Evolutionary conservation across 441 rosid genomes (phyloP).

Genomic region (Populus hybrid): DNA sequence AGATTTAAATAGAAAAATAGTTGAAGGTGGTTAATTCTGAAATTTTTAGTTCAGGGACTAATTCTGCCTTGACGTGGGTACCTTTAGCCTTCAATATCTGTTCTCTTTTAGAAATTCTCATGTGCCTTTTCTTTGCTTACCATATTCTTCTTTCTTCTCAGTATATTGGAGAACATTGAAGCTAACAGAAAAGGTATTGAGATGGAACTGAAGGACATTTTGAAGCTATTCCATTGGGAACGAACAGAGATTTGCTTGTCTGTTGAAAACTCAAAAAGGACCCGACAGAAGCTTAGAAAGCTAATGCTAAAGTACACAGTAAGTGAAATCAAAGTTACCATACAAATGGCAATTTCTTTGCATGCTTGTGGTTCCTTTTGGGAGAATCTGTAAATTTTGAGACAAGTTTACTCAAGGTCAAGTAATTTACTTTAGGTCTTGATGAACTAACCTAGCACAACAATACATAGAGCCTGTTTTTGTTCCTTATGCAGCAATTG

Average conservation of each 20-base stretch:
- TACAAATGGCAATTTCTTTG: neutral
- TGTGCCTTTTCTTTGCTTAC: conserved; percentile 20
- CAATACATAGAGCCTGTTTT: too few relatives aligned
- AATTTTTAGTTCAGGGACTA: neutral
- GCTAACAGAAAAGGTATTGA: conserved; percentile 51
- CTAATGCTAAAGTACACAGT: conserved; percentile 78
- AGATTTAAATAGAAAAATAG: neutral
- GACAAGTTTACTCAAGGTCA: neutral
- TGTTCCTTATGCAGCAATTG: too few relatives aligned
- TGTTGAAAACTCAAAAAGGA: conserved; percentile 57
- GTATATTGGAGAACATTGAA: conserved; percentile 67
- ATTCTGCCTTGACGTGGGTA: neutral
- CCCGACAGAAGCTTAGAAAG: conserved; percentile 76
- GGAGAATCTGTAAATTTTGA: neutral
- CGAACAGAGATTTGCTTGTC: conserved; percentile 53
- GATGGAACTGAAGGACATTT: conserved; percentile 60
- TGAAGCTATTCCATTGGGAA: conserved; percentile 84
- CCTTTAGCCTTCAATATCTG: neutral
- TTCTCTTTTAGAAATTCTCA: conserved; percentile 11
- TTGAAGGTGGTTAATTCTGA: neutral
- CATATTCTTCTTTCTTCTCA: conserved; percentile 30
- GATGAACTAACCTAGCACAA: neutral
- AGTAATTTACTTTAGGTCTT: neutral
- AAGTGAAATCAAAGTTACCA: conserved; percentile 26
- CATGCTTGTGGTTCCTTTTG: neutral